Evolutionary conservation across 169 alveolate species (phyloP).

Genomic region (Cyclospora cayetanensis): DNA sequence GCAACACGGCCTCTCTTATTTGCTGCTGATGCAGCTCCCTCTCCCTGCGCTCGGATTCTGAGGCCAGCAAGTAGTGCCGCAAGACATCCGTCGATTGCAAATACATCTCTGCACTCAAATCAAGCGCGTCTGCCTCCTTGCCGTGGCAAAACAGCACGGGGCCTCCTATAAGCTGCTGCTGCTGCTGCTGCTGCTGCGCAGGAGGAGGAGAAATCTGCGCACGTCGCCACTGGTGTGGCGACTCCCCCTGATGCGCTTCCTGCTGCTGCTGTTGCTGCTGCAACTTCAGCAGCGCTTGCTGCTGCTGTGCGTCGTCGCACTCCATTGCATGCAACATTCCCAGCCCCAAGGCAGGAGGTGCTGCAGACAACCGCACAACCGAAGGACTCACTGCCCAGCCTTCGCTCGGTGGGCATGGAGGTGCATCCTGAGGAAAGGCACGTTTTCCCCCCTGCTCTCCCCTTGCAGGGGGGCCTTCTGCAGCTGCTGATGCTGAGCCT

Average conservation of each 20-base stretch:
- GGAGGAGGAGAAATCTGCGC: no score
- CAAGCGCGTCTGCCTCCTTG: neutral
- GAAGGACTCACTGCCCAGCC: neutral
- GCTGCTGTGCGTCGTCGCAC: constrained; percentile 8
- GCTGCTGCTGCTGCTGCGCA: constrained; percentile 18
- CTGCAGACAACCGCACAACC: neutral
- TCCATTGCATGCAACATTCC: neutral
- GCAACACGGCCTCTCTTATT: neutral
- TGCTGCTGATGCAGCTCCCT: neutral
- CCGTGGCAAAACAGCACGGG: constrained; percentile 9
- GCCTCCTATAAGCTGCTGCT: constrained; percentile 6
- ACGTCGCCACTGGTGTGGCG: no score
- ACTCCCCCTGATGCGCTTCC: no score
- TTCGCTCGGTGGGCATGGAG: neutral
- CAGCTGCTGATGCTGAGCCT: neutral
- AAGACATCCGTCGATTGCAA: neutral
- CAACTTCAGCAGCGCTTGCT: neutral
- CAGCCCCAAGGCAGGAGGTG: neutral
- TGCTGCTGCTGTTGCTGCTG: neutral
- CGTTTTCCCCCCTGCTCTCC: no score
- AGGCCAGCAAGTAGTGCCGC: neutral
- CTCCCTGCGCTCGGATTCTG: neutral
- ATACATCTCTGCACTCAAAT: neutral
- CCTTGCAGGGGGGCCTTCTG: neutral
- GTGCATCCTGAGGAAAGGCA: no score